These are phyloP conservation scores for Pleochaeta shiraiana DNA, from an alignment of 2,329 filamentous ascomycete species.

Conservation along the genomic window DNA sequence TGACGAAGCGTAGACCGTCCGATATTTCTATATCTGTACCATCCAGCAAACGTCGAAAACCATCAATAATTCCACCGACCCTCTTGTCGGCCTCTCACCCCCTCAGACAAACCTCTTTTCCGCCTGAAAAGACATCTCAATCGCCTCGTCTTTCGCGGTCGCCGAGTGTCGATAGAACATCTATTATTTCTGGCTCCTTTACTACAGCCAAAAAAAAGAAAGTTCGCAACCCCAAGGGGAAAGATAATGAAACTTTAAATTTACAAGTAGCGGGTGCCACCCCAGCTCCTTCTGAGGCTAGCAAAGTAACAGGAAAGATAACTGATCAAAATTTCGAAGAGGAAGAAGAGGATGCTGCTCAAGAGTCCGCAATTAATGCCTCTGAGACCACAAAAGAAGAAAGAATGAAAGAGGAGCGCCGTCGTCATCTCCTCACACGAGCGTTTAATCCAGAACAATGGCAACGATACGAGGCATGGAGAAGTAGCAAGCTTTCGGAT, in stretches of 20 bases:
- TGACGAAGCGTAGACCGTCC: constrained; percentile 40
- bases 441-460: constrained; percentile 45
- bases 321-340: constrained; percentile 27
- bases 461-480: constrained; percentile 47
- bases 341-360: constrained; percentile 27
- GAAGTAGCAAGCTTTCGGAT: constrained; percentile 44
- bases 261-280: constrained; percentile 23
- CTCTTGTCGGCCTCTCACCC: constrained; percentile 39
- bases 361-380: constrained; percentile 31
- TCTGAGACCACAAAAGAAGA: constrained; percentile 43
- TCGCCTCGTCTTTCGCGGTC: constrained; percentile 32
- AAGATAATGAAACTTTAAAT: constrained; percentile 28
- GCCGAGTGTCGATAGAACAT: constrained; percentile 39
- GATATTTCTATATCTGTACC: constrained; percentile 28
- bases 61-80: constrained; percentile 36
- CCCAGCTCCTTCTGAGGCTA: constrained; percentile 23
- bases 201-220: constrained; percentile 33
- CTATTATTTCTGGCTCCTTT: constrained; percentile 38
- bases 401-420: constrained; percentile 36
- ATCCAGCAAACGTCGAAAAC: constrained; percentile 45
- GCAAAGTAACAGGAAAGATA: constrained; percentile 20
- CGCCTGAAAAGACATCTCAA: constrained; percentile 30
- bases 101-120: constrained; percentile 63
- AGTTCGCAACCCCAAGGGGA: constrained; percentile 36
- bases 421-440: constrained; percentile 38